Evolutionary conservation across 805 yeast genomes (phyloP).

Genomic region (Metschnikowia kofuensis): DNA sequence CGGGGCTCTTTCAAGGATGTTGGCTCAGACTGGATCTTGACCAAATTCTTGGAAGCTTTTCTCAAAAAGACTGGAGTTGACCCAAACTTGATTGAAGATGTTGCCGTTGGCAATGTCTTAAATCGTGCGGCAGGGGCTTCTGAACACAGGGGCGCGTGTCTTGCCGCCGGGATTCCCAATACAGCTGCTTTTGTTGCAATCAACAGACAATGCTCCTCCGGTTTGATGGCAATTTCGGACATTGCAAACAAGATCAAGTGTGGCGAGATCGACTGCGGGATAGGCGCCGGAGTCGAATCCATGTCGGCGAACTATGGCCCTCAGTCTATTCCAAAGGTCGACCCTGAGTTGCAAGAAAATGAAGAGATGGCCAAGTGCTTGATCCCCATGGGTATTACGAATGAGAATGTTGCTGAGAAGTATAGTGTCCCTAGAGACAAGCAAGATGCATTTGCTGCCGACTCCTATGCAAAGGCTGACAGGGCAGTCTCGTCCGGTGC

Average conservation of each 20-base stretch:
- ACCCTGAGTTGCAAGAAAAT: constrained; percentile 32
- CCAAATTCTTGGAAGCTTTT: constrained; percentile 60
- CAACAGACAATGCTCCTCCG: constrained; percentile 95
- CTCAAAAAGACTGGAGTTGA: constrained; percentile 52
- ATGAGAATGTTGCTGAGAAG: constrained; percentile 80
- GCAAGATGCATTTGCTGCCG: constrained; percentile 90
- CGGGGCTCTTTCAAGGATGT: constrained; percentile 83
- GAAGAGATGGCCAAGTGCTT: constrained; percentile 59
- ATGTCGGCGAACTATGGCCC: constrained; percentile 93
- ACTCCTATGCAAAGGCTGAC: constrained; percentile 82
- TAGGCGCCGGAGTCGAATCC: constrained; percentile 91
- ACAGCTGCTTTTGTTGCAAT: constrained; percentile 75
- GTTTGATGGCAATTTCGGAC: constrained; percentile 85
- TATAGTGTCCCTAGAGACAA: constrained; percentile 61
- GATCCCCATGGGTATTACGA: constrained; percentile 95
- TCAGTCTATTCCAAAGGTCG: constrained; percentile 55
- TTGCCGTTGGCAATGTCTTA: constrained; percentile 87
- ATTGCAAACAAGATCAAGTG: constrained; percentile 81
- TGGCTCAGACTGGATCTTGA: constrained; percentile 73
- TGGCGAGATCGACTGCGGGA: constrained; percentile 89
- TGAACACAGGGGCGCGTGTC: constrained; percentile 88
- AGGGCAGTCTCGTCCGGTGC: constrained; percentile 64
- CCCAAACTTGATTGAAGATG: constrained; percentile 65
- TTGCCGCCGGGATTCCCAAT: constrained; percentile 89
- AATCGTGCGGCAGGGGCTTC: constrained; percentile 93